A percentile compares a stretch with the other conserved stretches of the same genome.
These are phyloP conservation scores for Ogataea dorogensis DNA, from an alignment of 805 yeast species.

Conservation along the genomic window DNA sequence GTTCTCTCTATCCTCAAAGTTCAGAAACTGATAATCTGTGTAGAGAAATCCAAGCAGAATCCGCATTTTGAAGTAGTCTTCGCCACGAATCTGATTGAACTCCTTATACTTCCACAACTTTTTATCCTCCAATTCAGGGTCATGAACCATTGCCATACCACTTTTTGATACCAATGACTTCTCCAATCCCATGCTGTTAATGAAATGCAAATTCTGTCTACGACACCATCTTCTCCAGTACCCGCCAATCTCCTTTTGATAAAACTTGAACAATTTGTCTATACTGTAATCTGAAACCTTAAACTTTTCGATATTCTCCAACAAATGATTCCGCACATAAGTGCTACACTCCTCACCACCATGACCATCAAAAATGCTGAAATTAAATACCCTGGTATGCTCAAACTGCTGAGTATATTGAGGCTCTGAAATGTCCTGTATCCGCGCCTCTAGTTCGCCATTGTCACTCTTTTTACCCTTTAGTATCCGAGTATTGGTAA, in stretches of 20 bases:
- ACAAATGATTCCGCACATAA: slow-evolving; percentile 55
- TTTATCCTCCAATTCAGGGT: slow-evolving; percentile 14
- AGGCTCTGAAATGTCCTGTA: slow-evolving; percentile 19
- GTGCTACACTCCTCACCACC: slow-evolving; percentile 80
- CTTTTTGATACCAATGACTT: slow-evolving; percentile 7
- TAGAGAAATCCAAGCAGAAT: slow-evolving; percentile 62
- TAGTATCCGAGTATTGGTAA: slow-evolving; percentile 13
- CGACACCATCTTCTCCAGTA: slow-evolving; percentile 82
- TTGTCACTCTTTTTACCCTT: slow-evolving; percentile 2
- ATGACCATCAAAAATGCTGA: slow-evolving; percentile 90
- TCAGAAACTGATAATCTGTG: slow-evolving; percentile 61
- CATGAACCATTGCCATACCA: slow-evolving; percentile 10
- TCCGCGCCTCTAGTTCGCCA: slow-evolving; percentile 16
- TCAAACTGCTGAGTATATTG: slow-evolving; percentile 12
- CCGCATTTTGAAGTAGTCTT: slow-evolving; percentile 60
- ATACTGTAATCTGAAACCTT: slow-evolving; percentile 35
- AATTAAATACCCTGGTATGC: slow-evolving; percentile 51
- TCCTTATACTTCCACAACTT: slow-evolving; percentile 20
- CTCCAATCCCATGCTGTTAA: slow-evolving; percentile 23
- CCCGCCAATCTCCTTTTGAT: slow-evolving; percentile 63
- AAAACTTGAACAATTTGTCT: slow-evolving; percentile 48
- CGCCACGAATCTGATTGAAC: slow-evolving; percentile 20
- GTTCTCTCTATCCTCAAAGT: slow-evolving; percentile 29
- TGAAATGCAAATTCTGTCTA: slow-evolving; percentile 32
- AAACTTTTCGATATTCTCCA: slow-evolving; percentile 48